A percentile compares a stretch with the other conserved stretches of the same genome.
These are phyloP conservation scores for Saccharomycopsis capsularis DNA, from an alignment of 805 yeast genomes.

Conservation along the genomic window DNA sequence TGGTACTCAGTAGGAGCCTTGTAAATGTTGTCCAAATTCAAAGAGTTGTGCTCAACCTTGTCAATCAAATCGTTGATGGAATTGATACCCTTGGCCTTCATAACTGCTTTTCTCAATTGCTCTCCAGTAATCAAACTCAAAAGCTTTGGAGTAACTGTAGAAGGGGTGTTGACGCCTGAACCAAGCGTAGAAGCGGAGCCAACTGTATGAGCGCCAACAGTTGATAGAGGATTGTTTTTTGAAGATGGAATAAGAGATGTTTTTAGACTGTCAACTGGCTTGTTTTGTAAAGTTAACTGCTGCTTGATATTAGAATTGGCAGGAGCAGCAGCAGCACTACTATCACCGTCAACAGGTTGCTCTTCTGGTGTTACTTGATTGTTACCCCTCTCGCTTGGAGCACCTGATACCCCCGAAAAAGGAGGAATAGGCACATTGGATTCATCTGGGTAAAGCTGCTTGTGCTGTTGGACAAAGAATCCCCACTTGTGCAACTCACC, in stretches of 20 bases:
- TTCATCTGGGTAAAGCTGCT: conserved; percentile 30
- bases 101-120: conserved; percentile 46
- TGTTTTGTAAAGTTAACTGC: not conserved
- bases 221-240: not conserved
- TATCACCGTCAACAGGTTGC: not conserved
- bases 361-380: not conserved
- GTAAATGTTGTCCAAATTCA: conserved; percentile 46
- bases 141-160: conserved; percentile 21
- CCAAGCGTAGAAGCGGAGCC: not conserved
- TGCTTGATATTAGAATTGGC: not conserved
- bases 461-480: conserved; percentile 62
- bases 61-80: conserved; percentile 61
- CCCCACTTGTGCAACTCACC: conserved; percentile 90
- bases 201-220: not conserved
- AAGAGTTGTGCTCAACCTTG: conserved; percentile 51
- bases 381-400: not conserved
- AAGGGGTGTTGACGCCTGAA: conserved; percentile 2
- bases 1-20: conserved; percentile 23
- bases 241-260: not conserved
- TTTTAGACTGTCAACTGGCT: not conserved
- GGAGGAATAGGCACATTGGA: conserved; percentile 1
- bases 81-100: conserved; percentile 69
- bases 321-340: not conserved
- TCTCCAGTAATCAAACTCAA: conserved; percentile 40
- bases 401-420: too few relatives aligned